Percentiles rank a stretch among this genome's conserved stretches.
Evolutionary conservation across 352 stramenopile species (phyloP).

Genomic region (Pythium phragmiticola): DNA sequence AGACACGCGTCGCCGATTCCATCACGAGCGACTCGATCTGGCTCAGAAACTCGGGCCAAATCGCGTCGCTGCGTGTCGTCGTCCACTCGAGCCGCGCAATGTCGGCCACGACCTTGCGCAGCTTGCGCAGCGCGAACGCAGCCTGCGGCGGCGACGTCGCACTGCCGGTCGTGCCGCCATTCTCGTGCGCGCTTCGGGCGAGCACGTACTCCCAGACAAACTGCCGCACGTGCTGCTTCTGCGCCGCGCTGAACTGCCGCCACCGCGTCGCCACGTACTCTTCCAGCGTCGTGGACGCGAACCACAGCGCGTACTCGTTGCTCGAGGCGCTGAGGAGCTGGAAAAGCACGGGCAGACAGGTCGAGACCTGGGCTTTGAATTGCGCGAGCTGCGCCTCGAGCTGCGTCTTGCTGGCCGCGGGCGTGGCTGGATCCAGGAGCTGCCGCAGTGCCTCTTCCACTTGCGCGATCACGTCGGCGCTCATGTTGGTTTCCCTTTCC

Average conservation of each 20-base stretch:
- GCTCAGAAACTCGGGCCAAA: constrained; percentile 64
- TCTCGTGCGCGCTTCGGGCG: constrained; percentile 17
- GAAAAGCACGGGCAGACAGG: constrained; percentile 67
- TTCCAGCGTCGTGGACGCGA: constrained; percentile 65
- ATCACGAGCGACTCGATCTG: constrained; percentile 60
- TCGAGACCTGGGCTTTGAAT: constrained; percentile 53
- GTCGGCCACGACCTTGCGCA: constrained; percentile 72
- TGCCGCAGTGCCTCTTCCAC: constrained; percentile 57
- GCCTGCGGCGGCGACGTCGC: constrained; percentile 21
- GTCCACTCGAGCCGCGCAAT: constrained; percentile 64
- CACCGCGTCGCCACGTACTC: constrained; percentile 73
- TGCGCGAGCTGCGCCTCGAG: constrained; percentile 59
- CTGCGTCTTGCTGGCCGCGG: constrained; percentile 41
- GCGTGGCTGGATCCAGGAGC: constrained; percentile 59
- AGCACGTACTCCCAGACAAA: constrained; percentile 69
- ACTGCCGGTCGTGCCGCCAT: neutral
- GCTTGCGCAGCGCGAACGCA: constrained; percentile 64
- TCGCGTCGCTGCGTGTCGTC: constrained; percentile 5
- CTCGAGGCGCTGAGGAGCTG: constrained; percentile 54
- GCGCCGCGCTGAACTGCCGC: constrained; percentile 36
- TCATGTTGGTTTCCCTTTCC: constrained; percentile 16
- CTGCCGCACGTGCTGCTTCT: constrained; percentile 51
- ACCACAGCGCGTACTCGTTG: constrained; percentile 81
- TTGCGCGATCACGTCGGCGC: constrained; percentile 46
- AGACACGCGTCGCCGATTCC: constrained; percentile 38